Evolutionary conservation across 1,139 yeast genomes (phyloP), one percentile per base, ranked within the genome.

Genomic region (Casaregolazyma suthepensis): DNA sequence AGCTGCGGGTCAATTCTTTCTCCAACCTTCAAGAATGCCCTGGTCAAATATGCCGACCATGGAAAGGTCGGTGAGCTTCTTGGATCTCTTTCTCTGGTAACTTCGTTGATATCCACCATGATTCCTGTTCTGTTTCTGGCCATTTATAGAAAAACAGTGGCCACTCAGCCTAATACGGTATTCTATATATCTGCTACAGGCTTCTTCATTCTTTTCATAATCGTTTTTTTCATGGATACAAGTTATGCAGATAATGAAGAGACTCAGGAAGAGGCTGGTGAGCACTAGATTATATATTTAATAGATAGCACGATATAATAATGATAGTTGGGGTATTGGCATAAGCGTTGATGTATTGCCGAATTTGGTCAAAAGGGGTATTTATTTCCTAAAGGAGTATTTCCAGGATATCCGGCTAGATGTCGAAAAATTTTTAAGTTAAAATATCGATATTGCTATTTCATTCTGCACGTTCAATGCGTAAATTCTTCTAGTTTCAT

Each of bases 21-120:
- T 0, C 87, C 87, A 0, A 71, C 80, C 1, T 57, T 81, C 26
- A 78, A 77, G 56, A 72, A 79, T 5, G 62, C 81, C 1, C 63
- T 82, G 42, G 75, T 80, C 55, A 82, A 82, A 63, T 79, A 79
- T 60, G 75, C 75, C 9, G 61, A 64, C n/a, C 61, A 59, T 50
- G 61, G 61, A 17, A 57, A 62, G 45, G 61, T 67, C 5, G 73
- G 74, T 1, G 67, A 63, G 45, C 61, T 69, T 18, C 56, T 70
- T 13, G 73, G 73, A 7, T 71, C 69, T 1, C 53, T 67, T 13
- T 60, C 68, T 3, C 59, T 66, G 17, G 56, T 69, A 43, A 60
- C 66, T 46, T 56, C 60, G 19, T 50, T 69, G 9, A 61, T 63
- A 19, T 57, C 59, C 43, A 60, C 66, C 12, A 50, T 68, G 12